Base-by-base conservation (phyloP, 306 rosid genomes). In the Corylus avellana region DNA sequence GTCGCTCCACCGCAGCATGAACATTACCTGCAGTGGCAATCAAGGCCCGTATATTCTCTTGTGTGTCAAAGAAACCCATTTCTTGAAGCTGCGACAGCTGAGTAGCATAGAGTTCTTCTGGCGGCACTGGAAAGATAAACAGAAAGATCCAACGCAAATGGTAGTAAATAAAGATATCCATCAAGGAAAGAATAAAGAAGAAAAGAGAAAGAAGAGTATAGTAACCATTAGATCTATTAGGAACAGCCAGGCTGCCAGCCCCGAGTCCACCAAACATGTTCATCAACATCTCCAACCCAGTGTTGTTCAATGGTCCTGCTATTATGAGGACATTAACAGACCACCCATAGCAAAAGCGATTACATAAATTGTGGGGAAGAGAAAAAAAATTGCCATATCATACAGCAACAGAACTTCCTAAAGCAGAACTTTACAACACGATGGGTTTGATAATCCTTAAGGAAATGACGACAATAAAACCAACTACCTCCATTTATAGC, bases 181-280 rank as follows among this genome's bases (percentile, higher is more conserved):
- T 56, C 47, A 7, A 77, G 20, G 54, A 20, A 69, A 35, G 22
- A 22, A 47, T 1, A 22, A 13, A 66, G 50, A 48, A 57, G 9
- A 35, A 74, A 27, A 66, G 4, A 77, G 79, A 51, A 17, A 77
- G 57, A 49, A 50, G 83, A 68, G 63, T 61, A 82, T 62, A 70
- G 79, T 49, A 81, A 91, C 98, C 98, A 80, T 90, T 82, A 67
- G 94, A 84, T 87, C 89, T 86, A 85, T 84, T 90, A 29, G 93
- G 92, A 81, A 79, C 91, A 64, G 92, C 92, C 56, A 87, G 76
- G 88, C 91, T 88, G 70, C 98, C 97, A 79, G 97, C 85, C 72
- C 98, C 93, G 69, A 93, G 97, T 62, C 93, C 98, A 76, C 98
- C 98, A 84, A 93, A 93, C 97, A 93, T 90, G 83, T 89, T 88